Evolutionary conservation across 352 stramenopile genomes (phyloP).

Genomic region (Phytophthora pluvialis): DNA sequence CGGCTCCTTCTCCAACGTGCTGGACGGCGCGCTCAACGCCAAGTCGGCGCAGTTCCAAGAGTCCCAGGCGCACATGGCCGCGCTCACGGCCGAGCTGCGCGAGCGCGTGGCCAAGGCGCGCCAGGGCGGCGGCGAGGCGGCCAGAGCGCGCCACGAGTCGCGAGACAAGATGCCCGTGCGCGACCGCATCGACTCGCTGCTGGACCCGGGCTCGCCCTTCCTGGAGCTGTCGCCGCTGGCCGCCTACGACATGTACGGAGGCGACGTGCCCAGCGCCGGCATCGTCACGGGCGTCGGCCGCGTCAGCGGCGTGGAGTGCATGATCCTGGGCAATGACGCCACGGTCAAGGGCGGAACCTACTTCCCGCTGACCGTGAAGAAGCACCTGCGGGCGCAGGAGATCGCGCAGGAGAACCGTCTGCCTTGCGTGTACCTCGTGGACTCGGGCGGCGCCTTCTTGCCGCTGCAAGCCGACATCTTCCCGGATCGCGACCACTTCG

Average conservation of each 20-base stretch:
- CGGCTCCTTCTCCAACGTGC: constrained; percentile 51
- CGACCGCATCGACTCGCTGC: constrained; percentile 94
- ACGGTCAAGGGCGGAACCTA: constrained; percentile 99
- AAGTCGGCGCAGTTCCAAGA: constrained; percentile 67
- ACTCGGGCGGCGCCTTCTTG: constrained; percentile 95
- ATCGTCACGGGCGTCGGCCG: constrained; percentile 92
- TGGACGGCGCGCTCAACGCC: constrained; percentile 68
- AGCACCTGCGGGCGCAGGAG: constrained; percentile 95
- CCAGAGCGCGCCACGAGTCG: constrained; percentile 73
- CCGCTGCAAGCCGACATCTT: constrained; percentile 98
- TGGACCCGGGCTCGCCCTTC: constrained; percentile 96
- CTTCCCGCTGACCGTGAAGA: constrained; percentile 99
- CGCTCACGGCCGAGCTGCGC: constrained; percentile 54
- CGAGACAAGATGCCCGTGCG: constrained; percentile 86
- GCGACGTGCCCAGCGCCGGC: constrained; percentile 81
- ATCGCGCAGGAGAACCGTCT: constrained; percentile 96
- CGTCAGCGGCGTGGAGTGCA: constrained; percentile 90
- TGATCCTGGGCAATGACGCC: constrained; percentile 98
- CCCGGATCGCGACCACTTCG: constrained; percentile 97
- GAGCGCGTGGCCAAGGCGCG: constrained; percentile 50
- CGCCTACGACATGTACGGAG: constrained; percentile 87
- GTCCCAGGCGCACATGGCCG: constrained; percentile 63
- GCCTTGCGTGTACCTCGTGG: constrained; percentile 98
- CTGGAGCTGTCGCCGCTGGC: constrained; percentile 95
- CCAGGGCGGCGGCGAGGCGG: constrained; percentile 70